Evolutionary conservation across 345 rosid species (phyloP), one percentile per base, ranked within the genome.

Genomic region (Stellera chamaejasme): DNA sequence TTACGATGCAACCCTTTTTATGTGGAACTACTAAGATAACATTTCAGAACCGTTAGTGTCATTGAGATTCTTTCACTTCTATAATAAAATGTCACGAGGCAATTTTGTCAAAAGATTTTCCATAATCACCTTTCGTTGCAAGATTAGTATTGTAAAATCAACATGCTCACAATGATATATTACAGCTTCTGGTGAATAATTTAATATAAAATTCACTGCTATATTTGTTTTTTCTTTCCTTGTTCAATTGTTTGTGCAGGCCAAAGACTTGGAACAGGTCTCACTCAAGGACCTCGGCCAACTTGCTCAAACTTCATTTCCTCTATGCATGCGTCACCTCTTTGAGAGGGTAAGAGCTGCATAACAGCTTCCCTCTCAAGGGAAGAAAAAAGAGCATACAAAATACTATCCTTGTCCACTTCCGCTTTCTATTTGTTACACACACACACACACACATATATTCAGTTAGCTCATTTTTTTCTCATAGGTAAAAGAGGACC

Each of bases 251-350:
- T 55, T 43, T 74, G 60, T 58, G 47, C 83, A 87, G 97, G 72
- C 92, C 45, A 76, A 66, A 44, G 94, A 84, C 72, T 80, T 75
- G 61, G 79, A 70, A 28, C 97, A 87, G 58, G 75, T 93, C 72
- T 78, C 94, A 51, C 47, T 85, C 43, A 89, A 84, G 72, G 99
- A 93, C 66, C 69, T 93, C 62, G 92, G 87, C 72, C 82, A 77
- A 44, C 59, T 78, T 39, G 72, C 97, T 68, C 81, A 73, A 75
- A 81, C 78, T 59, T 93, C 96, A 43, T 93, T 93, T 58, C 99
- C 99, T 11, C 81, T 87, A 26, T 93, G 99, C 72, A 89, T 89
- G 97, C 72, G 80, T 25, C 96, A 93, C 67, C 82, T 93, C 26
- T 83, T 89, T 76, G 96, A 79, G 47, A 93, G 87, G 76, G 99